Evolutionary conservation across 1,139 yeast species (phyloP), one percentile per base, ranked within the genome.

Genomic region (Pichia inconspicua): DNA sequence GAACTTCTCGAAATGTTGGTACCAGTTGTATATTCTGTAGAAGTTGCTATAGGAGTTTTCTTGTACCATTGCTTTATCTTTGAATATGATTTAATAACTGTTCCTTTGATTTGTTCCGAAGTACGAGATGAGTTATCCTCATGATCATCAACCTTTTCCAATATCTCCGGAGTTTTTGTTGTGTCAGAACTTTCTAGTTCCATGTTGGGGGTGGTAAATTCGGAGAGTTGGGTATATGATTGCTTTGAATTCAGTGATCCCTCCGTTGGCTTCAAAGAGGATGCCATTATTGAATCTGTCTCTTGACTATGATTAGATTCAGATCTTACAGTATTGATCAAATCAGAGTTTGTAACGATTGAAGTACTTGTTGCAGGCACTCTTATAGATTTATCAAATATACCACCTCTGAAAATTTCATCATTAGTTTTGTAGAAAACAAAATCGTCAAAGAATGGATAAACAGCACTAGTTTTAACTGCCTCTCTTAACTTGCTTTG

Each of bases 401-500:
- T 81, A 15, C 98, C 98, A 43, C 96, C 97, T 54, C 96, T 75
- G 62, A 80, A 92, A 14, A 86, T 65, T 53, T 87, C 95, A 5
- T 58, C 60, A 19, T 68, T 71, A 0, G 96, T 81, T 49, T 77
- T 71, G 58, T 74, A 84, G 59, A 87, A 85, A 0, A 82, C 78
- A 41, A 88, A 66, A 64, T 92, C 97, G 62, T 92, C 97, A 89
- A 87, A 84, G 59, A 74, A 81, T 1, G 97, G 98, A 41, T 78
- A 66, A 0, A 92, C 97, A 48, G 90, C 68, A 14, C 94, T 78
- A 42, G 87, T 95, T 54, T 74, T 80, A 27, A 90, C 72, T 0
- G 90, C 85, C 44, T 88, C 96, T 50, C 84, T 79, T 55, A 92
- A 80, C 58, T 82, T 80, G 59, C 80, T 83, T 53, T 83, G 89